Evolutionary conservation across 208 protist genomes (phyloP), one percentile per base, ranked within the genome.

Genomic region (Entamoeba histolytica): DNA sequence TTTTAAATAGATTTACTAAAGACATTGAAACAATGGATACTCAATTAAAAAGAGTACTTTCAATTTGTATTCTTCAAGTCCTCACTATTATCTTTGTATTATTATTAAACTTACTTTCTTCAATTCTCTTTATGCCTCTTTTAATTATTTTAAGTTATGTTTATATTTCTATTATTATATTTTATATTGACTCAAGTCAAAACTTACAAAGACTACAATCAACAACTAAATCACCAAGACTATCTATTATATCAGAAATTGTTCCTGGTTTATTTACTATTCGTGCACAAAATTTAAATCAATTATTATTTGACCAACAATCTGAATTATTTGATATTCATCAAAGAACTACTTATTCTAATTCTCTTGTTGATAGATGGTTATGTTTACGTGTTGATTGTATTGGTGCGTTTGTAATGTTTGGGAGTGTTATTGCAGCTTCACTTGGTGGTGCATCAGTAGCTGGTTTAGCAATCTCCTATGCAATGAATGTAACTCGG

Each of bases 141-240:
- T 49, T 91, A 23, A 91, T 91, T 23, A 6, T 49, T 12, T 12
- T 49, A 3, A 44, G 8, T 49, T 15, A 17, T 49, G 3, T 91
- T 91, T 91, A 49, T 39, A 49, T 91, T 47, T 15, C 8, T 15
- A 28, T 91, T 17, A 47, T 91, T 4, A 39, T 39, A 23, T 49
- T 49, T 49, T 91, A 49, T 49, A 49, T 39, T 5, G 8, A 8
- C 35, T 91, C 95, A 44, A 95, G 95, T 31, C 94, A 97, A 14
- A 97, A 98, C 93, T 91, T 98, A 44, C 96, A 97, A 92, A 96
- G 98, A 49, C 94, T 98, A 12, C 95, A 97, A 10, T 94, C 95
- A 51, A 95, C 97, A 12, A 94, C 96, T 4, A 96, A 97, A 92
- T 98, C 97, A 14, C 98, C 98, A 14, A 95, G 99, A 19, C 98